phyloP scores from a whole-genome alignment of 176 grass and related monocot species.

The Triticum timopheevii region DNA sequence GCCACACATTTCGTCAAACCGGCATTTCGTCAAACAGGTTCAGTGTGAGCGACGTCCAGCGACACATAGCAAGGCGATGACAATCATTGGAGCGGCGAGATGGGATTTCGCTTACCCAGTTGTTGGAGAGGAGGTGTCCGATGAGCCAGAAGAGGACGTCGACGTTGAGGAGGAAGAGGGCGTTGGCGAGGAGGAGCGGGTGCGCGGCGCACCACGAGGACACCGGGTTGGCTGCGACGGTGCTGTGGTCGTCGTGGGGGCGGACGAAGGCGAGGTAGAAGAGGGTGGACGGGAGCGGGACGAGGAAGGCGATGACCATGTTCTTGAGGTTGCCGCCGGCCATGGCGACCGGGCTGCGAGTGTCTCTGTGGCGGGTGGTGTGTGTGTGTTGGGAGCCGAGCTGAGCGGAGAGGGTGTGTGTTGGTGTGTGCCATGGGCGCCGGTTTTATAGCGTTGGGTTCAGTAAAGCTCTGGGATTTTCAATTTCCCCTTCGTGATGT shows the following conservation, averaged over 20 bases:
- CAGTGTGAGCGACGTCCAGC: too few relatives aligned
- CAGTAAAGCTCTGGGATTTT: too few relatives aligned
- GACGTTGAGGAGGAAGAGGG: conserved; percentile 88
- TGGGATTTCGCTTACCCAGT: conserved; percentile 54
- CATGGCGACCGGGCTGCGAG: neutral
- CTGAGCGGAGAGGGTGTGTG: neutral
- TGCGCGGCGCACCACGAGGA: conserved; percentile 67
- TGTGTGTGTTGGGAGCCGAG: too few relatives aligned
- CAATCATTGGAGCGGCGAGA: neutral
- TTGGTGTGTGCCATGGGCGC: neutral
- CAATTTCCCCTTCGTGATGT: too few relatives aligned
- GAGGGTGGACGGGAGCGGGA: conserved; percentile 79
- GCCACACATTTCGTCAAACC: conserved; percentile 35
- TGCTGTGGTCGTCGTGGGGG: neutral
- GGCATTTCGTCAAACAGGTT: conserved; percentile 35
- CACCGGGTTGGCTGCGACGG: neutral
- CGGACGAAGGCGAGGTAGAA: conserved; percentile 73
- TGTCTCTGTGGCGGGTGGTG: neutral
- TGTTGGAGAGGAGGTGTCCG: conserved; percentile 78
- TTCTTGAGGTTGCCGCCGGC: conserved; percentile 57
- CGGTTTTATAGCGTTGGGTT: neutral
- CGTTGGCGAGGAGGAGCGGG: conserved; percentile 81
- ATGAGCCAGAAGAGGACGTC: conserved; percentile 94
- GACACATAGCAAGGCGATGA: too few relatives aligned
- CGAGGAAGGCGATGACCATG: conserved; percentile 60